Conservation (phyloP, 1,284 basidiomycete species). For the Puccinia triticina region DNA sequence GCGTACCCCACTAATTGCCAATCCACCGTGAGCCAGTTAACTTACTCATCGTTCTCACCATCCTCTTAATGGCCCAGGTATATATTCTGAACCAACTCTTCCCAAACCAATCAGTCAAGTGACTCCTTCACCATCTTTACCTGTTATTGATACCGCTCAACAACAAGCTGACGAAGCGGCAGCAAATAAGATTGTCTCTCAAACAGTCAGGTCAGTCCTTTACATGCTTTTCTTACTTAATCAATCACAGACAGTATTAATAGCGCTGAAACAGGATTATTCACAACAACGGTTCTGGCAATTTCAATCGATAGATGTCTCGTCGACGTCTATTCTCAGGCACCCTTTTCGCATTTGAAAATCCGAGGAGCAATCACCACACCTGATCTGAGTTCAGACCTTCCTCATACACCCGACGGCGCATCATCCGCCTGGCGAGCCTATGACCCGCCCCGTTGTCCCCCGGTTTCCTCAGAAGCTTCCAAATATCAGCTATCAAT, state of each 20-base stretch:
- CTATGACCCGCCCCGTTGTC: slow-evolving; percentile 36
- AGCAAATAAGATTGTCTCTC: slow-evolving; percentile 43
- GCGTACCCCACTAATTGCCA: slow-evolving; percentile 38
- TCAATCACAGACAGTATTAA: too few relatives aligned
- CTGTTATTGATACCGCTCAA: slow-evolving; percentile 44
- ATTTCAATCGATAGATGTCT: slow-evolving; percentile 18
- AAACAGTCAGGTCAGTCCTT: slow-evolving; percentile 32
- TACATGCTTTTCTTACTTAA: neutral
- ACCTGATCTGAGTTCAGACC: neutral
- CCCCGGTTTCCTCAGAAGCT: slow-evolving; percentile 18
- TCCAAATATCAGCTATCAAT: slow-evolving; percentile 14
- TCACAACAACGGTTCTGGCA: neutral
- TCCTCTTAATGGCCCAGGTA: neutral
- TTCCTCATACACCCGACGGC: slow-evolving; percentile 32
- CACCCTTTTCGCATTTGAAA: slow-evolving; percentile 40
- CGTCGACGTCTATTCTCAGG: slow-evolving; percentile 40
- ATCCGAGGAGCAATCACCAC: neutral
- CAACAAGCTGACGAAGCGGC: slow-evolving; percentile 45
- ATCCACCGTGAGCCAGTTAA: slow-evolving; percentile 34
- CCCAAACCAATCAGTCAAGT: neutral
- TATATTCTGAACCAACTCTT: neutral
- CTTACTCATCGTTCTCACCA: neutral
- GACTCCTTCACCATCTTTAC: slow-evolving; percentile 31
- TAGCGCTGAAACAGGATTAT: neutral
- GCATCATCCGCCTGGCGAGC: slow-evolving; percentile 32